Evolutionary conservation across 768 basidiomycete species (phyloP).

Genomic region (Suillus lakei): DNA sequence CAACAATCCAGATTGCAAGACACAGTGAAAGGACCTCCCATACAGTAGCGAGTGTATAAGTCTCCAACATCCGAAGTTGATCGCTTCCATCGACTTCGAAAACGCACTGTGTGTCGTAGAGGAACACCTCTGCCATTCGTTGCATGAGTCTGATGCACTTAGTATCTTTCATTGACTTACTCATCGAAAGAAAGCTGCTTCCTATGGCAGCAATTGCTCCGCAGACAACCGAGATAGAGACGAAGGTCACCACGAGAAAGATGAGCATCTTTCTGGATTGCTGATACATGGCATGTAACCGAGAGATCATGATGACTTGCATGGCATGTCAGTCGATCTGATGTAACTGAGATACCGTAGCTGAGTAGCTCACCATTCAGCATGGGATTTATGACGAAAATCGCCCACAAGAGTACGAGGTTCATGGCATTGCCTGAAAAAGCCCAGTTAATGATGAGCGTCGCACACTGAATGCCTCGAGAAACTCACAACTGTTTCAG

Average conservation of each 20-base stretch:
- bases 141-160: neutral
- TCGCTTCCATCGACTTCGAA: neutral
- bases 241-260: neutral
- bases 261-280: neutral
- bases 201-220: neutral
- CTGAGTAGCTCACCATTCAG: neutral
- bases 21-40: neutral
- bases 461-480: neutral
- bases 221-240: neutral
- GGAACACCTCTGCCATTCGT: neutral
- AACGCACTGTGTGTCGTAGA: neutral
- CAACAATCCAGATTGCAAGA: neutral
- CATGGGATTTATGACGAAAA: neutral
- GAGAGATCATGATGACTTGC: neutral
- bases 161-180: neutral
- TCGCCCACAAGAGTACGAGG: neutral
- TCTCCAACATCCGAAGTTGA: neutral
- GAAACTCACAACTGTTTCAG: neutral
- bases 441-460: neutral
- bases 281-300: slow-evolving; percentile 1
- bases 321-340: neutral
- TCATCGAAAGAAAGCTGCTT: neutral
- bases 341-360: neutral
- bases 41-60: neutral
- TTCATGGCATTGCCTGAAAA: neutral